A percentile compares a stretch with the other conserved stretches of the same genome.
Conservation (phyloP, 2,329 filamentous ascomycete species). For the Cyphellophora europaea region DNA sequence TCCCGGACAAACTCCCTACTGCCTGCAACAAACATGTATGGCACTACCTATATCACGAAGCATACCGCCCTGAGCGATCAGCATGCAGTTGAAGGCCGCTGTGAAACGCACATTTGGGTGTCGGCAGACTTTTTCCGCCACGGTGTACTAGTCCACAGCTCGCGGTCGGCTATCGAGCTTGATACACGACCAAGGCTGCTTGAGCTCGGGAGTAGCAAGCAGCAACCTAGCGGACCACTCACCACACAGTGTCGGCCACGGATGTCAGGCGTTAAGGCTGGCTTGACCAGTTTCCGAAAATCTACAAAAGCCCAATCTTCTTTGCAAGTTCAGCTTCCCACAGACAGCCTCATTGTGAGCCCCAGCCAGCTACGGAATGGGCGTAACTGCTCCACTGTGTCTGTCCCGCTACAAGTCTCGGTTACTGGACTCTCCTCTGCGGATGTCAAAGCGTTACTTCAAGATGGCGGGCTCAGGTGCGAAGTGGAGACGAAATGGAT, state of each 20-base stretch:
- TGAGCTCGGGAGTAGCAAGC: too few species aligned
- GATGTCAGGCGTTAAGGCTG: too few species aligned
- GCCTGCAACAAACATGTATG: neutral
- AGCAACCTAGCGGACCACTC: too few species aligned
- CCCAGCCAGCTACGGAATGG: too few species aligned
- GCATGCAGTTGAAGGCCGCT: slow-evolving; percentile 11
- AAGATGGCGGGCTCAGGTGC: neutral
- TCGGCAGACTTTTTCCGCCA: slow-evolving; percentile 9
- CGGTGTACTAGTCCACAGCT: neutral
- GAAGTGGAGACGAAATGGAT: neutral
- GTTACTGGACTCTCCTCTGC: neutral
- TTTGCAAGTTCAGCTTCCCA: too few species aligned
- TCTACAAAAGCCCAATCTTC: too few species aligned
- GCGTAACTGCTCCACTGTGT: too few species aligned
- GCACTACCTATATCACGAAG: slow-evolving; percentile 12
- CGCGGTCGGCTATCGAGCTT: neutral
- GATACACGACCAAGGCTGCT: too few species aligned
- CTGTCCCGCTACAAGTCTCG: neutral
- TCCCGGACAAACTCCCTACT: too few species aligned
- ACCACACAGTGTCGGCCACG: too few species aligned
- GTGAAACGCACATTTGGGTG: slow-evolving; percentile 11
- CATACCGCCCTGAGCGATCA: slow-evolving; percentile 12
- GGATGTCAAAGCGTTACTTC: neutral
- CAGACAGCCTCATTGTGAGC: too few species aligned
- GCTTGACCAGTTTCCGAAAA: too few species aligned